A percentile compares a stretch with the other conserved stretches of the same genome.
These are phyloP conservation scores for Suhomyces bolitotheri DNA, from an alignment of 1,139 yeast genomes.

Conservation along the genomic window DNA sequence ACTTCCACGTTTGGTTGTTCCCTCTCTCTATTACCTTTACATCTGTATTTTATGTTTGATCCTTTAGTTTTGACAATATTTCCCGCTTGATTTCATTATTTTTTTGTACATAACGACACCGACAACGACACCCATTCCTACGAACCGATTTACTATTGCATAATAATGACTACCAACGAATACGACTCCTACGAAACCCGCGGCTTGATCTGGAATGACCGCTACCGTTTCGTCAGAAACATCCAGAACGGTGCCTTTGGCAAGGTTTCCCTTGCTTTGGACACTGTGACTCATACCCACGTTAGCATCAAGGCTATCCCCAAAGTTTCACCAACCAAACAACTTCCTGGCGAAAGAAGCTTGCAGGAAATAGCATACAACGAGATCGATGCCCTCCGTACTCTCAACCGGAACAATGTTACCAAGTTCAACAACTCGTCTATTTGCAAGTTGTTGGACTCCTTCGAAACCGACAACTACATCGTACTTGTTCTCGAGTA, in stretches of 20 bases:
- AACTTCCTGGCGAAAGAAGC: constrained; percentile 15
- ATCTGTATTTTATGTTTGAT: constrained; percentile 6
- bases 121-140: not conserved
- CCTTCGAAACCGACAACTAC: constrained; percentile 43
- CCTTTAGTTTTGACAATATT: not conserved
- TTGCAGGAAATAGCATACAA: constrained; percentile 40
- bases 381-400: constrained; percentile 45
- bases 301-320: constrained; percentile 41
- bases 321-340: constrained; percentile 27
- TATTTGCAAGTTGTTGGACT: constrained; percentile 46
- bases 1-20: too few species aligned
- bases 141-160: constrained; percentile 2
- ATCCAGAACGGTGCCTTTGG: constrained; percentile 58
- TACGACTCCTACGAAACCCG: constrained; percentile 40
- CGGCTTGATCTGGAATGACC: constrained; percentile 27
- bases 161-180: constrained; percentile 18
- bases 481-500: constrained; percentile 51
- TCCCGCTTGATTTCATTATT: constrained; percentile 6
- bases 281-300: constrained; percentile 24
- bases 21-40: too few species aligned
- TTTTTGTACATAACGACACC: constrained; percentile 11
- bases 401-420: constrained; percentile 33
- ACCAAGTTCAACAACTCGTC: constrained; percentile 33
- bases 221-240: constrained; percentile 38
- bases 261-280: constrained; percentile 49